Percentiles rank a stretch among this genome's conserved stretches.
Evolutionary conservation across 805 yeast genomes (phyloP).

Genomic region (Groenewaldozyma tartarivorans): DNA sequence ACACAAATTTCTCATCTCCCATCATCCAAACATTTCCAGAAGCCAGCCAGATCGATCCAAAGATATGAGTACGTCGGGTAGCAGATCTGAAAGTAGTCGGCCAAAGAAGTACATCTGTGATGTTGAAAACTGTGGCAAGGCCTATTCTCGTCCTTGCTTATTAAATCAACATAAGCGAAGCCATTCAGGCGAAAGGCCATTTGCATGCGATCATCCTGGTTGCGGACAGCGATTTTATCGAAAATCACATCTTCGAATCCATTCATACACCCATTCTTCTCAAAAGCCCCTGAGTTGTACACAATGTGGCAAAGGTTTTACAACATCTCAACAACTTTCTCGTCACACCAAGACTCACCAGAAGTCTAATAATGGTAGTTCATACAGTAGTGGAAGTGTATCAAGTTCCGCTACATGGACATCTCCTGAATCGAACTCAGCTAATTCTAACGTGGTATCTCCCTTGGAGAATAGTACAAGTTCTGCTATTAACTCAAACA

Average conservation of each 20-base stretch:
- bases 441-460: too few species aligned
- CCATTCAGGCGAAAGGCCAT: background rate
- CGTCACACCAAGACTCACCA: background rate
- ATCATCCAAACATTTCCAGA: too few species aligned
- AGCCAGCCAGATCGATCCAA: too few species aligned
- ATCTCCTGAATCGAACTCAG: too few species aligned
- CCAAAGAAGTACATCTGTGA: constrained; percentile 2
- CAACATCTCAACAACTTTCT: background rate
- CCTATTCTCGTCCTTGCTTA: background rate
- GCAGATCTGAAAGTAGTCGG: too few species aligned
- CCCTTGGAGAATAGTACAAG: too few species aligned
- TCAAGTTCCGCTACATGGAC: too few species aligned
- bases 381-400: too few species aligned
- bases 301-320: background rate
- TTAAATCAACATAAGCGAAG: background rate
- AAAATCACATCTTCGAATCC: background rate
- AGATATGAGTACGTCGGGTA: too few species aligned
- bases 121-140: constrained; percentile 1
- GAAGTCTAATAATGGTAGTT: too few species aligned
- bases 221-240: background rate
- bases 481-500: too few species aligned
- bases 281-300: background rate
- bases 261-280: background rate
- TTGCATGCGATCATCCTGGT: background rate
- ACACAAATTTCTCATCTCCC: too few species aligned